These are phyloP conservation scores for Populus hybrid DNA, from an alignment of 441 rosid species.

Conservation along the genomic window DNA sequence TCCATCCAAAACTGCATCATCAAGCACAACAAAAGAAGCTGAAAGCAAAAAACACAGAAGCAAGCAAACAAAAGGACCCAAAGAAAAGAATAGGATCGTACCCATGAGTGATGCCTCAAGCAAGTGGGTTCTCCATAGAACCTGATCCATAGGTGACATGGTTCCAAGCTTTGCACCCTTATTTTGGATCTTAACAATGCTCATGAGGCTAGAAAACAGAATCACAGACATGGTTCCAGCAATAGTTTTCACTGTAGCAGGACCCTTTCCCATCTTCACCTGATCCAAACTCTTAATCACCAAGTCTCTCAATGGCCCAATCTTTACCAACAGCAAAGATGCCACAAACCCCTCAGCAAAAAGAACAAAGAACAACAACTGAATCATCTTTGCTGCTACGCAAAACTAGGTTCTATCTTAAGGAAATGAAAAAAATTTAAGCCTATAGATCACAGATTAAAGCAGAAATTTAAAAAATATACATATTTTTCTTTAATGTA, in stretches of 20 bases:
- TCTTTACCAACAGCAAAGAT: constrained; percentile 69
- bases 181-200: constrained; percentile 92
- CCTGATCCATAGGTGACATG: constrained; percentile 99
- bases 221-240: constrained; percentile 91
- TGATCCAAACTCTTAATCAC: constrained; percentile 89
- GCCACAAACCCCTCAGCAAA: constrained; percentile 73
- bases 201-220: constrained; percentile 76
- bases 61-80: not conserved
- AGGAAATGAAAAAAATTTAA: not conserved
- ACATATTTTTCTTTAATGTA: not conserved
- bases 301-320: constrained; percentile 89
- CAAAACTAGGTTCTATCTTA: not conserved
- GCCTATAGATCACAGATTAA: constrained; percentile 19
- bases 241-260: constrained; percentile 86
- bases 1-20: not conserved
- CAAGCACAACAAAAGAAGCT: not conserved
- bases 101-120: constrained; percentile 97
- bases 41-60: constrained; percentile 11
- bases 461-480: no score
- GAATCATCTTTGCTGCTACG: constrained; percentile 56
- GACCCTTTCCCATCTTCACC: constrained; percentile 80
- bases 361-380: constrained; percentile 74
- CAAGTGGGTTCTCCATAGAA: constrained; percentile 97
- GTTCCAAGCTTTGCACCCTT: constrained; percentile 97
- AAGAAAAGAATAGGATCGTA: constrained; percentile 27